These are phyloP conservation scores for Aspergillus sp. DNA, from an alignment of 2,329 filamentous ascomycete genomes.

Conservation along the genomic window DNA sequence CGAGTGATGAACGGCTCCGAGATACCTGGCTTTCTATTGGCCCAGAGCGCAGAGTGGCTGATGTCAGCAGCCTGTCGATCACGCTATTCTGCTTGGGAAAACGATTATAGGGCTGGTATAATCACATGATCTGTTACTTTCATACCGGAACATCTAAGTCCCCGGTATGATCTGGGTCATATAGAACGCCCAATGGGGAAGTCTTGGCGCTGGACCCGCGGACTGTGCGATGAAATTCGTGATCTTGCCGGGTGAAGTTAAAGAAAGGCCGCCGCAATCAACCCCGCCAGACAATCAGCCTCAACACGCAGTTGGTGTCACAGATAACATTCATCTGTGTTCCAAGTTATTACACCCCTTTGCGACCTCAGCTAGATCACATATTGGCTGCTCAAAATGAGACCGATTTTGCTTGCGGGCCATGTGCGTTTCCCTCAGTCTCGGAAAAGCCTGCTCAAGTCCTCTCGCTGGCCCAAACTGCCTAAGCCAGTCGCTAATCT, in stretches of 20 bases:
- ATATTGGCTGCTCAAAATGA: conserved; percentile 64
- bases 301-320: conserved; percentile 21
- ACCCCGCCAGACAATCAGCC: conserved; percentile 29
- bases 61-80: conserved; percentile 7
- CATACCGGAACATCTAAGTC: conserved; percentile 26
- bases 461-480: neutral
- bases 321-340: conserved; percentile 20
- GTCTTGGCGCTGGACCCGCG: conserved; percentile 35
- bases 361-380: conserved; percentile 20
- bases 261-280: conserved; percentile 19
- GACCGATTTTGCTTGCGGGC: conserved; percentile 91
- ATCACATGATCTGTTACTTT: conserved; percentile 24
- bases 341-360: conserved; percentile 10
- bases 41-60: neutral
- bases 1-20: neutral
- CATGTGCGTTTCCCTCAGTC: conserved; percentile 60
- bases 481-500: conserved; percentile 2
- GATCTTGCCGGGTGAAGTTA: conserved; percentile 28
- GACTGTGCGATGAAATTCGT: conserved; percentile 46
- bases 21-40: conserved; percentile 1
- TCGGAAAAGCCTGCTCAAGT: conserved; percentile 9
- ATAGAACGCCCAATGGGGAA: conserved; percentile 21
- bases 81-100: neutral
- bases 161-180: conserved; percentile 25
- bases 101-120: conserved; percentile 20